Evolutionary conservation across 2,329 filamentous ascomycete genomes (phyloP), one percentile per base, ranked within the genome.

Genomic region (Phialemonium atrogriseum): DNA sequence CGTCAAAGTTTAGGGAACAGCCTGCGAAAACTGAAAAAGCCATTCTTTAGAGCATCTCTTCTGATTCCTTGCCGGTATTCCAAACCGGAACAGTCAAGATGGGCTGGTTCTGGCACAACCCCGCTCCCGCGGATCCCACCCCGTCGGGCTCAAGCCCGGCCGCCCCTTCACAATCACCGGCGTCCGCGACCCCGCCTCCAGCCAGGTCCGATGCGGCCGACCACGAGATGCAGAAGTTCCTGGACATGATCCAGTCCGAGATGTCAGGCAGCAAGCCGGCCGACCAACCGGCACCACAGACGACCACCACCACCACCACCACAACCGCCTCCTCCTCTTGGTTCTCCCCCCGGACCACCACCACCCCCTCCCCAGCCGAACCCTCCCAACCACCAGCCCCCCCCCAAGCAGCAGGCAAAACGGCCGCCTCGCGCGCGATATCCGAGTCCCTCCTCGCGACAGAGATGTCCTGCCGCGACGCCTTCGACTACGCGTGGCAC

Each of bases 401-500:
- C 39, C 19, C 14, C 30, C 23, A n/a, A 16, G 27, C 14, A 17
- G 13, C 19, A 24, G 22, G 9, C 13, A 21, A 26, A 11, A 14
- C 16, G 26, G 51, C 58, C 38, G 58, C 64, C 40, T 56, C 66
- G 36, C 56, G 82, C 36, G 72, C 78, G 34, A 41, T 49, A 29
- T 47, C 44, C 44, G 76, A 84, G 42, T 74, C 78, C 40, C 67
- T 85, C 30, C 83, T 91, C 39, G 85, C 86, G 0, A 78, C 77
- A 24, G 76, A 70, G 32, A 91, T 96, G 80, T 88, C 82, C 50
- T 96, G 91, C 66, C 81, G 84, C 31, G 71, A 80, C 39, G 82
- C 87, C 46, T 96, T 98, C 62, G 91, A 98, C 64, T 72, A 77
- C 41, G 88, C 89, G 37, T 95, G 89, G 72, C 85, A 89, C 67